These are phyloP conservation scores for Rhynchospora tenuis DNA, from an alignment of 176 grass and related monocot genomes.

Conservation along the genomic window DNA sequence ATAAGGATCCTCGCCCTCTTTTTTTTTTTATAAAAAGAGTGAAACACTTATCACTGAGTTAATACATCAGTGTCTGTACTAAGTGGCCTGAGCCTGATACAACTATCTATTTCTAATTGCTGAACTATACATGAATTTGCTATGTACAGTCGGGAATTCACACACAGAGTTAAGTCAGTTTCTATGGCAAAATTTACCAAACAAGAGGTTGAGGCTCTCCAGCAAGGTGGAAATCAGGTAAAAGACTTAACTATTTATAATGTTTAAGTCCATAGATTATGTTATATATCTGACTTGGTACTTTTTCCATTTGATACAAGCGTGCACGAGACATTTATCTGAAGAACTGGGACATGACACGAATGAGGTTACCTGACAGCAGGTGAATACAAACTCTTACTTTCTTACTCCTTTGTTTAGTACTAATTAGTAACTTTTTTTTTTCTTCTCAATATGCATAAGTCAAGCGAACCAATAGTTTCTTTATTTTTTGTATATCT, in stretches of 20 bases:
- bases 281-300: not conserved
- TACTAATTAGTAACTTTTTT: not conserved
- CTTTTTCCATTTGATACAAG: slow-evolving; percentile 30
- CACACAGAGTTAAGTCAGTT: slow-evolving; percentile 94
- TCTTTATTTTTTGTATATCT: slow-evolving; percentile 24
- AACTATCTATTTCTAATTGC: not conserved
- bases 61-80: not conserved
- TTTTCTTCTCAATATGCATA: not conserved
- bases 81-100: not conserved
- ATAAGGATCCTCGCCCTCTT: not conserved
- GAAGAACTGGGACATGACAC: slow-evolving; percentile 91
- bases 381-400: slow-evolving; percentile 40
- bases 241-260: not conserved
- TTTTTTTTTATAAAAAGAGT: not conserved
- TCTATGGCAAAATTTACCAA: slow-evolving; percentile 92
- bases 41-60: not conserved
- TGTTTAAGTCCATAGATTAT: not conserved
- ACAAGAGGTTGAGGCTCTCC: slow-evolving; percentile 75
- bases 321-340: slow-evolving; percentile 78
- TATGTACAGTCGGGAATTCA: slow-evolving; percentile 72
- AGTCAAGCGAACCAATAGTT: not conserved
- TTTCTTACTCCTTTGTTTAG: not conserved
- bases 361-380: slow-evolving; percentile 84
- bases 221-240: slow-evolving; percentile 98
- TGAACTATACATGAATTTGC: not conserved